Base-by-base conservation (phyloP, 108 stramenopile species). In the Nannochloropsis oceanica region DNA sequence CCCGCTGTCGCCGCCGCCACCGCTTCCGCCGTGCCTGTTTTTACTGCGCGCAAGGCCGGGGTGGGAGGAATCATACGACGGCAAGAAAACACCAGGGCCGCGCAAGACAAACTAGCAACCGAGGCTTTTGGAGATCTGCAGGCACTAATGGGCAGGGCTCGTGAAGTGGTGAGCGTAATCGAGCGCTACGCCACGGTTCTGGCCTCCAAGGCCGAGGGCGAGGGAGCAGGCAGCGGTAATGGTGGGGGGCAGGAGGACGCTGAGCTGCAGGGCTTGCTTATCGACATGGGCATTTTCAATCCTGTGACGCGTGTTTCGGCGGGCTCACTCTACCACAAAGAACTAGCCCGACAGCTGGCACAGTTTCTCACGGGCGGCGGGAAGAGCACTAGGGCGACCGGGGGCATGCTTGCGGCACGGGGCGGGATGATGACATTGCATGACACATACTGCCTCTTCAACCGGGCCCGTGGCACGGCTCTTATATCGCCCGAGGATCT, bases 401-500 rank as follows among this genome's bases (percentile, higher is more conserved):
- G 87, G 83, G 25, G 42, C 42, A 8, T 79, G 46, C 79, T 79
- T 34, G 2, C 84, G 44, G 34, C 79, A 79, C 42, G 85, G 42
- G 90, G 91, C 8, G 92, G 92, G 43, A 84, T 92, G 86, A 89
- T 93, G 79, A 90, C 92, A 5, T 87, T 93, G 25, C 86, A 92
- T 1, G 92, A 93, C 50, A 26, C 92, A 0, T 93, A 91, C 84
- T 92, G 91, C 73, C 83, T 93, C n/a, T 91, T 91, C 73, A 99
- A 99, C 92, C 92, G 97, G 34, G 97, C 99, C 20, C 92, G 99
- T 9, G 99, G 96, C 1, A 94, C 97, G 12, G 95, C 96, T 83
- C 92, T 98, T 85, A 93, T 98, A 44, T 96, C 96, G 13, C 99
- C 99, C 7, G 95, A 96, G 59, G 97, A 99, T 92, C 88, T 99